Conservation (phyloP, 768 basidiomycete species). For the Trametes gibbosa region DNA sequence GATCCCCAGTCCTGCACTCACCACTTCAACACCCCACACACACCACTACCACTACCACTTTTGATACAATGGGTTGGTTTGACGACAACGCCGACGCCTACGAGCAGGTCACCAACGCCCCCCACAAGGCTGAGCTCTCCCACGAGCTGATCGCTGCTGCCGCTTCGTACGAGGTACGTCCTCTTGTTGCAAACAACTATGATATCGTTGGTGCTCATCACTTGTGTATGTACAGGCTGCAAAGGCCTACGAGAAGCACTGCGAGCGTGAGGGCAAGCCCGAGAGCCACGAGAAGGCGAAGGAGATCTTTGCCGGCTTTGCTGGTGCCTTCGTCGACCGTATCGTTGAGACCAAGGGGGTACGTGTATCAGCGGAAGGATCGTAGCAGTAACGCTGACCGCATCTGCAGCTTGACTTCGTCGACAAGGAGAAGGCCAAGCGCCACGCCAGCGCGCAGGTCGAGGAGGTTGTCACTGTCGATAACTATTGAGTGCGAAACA, state of each 20-base stretch:
- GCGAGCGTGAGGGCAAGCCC: constrained; percentile 46
- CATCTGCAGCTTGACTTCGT: constrained; percentile 40
- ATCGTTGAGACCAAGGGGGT: constrained; percentile 59
- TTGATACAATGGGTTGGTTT: constrained; percentile 43
- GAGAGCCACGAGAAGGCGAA: constrained; percentile 53
- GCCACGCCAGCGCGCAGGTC: constrained; percentile 6
- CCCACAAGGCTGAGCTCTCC: constrained; percentile 56
- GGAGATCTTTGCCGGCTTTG: constrained; percentile 54
- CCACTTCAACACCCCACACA: constrained; percentile 19
- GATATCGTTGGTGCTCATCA: background rate
- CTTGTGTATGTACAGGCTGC: constrained; percentile 43
- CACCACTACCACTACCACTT: constrained; percentile 13
- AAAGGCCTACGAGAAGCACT: constrained; percentile 61
- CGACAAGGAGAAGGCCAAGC: constrained; percentile 43
- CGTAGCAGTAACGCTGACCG: background rate
- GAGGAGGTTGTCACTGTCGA: constrained; percentile 5
- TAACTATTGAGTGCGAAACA: constrained; percentile 3
- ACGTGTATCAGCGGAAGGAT: constrained; percentile 15
- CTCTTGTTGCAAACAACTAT: background rate
- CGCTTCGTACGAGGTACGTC: constrained; percentile 56
- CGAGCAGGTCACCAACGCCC: constrained; percentile 41
- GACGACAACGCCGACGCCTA: constrained; percentile 41
- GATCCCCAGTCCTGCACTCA: constrained; percentile 18
- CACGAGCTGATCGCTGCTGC: constrained; percentile 71
- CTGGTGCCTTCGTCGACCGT: constrained; percentile 52